Conservation (phyloP, 2,329 filamentous ascomycete species). For the Apiospora malaysiana region DNA sequence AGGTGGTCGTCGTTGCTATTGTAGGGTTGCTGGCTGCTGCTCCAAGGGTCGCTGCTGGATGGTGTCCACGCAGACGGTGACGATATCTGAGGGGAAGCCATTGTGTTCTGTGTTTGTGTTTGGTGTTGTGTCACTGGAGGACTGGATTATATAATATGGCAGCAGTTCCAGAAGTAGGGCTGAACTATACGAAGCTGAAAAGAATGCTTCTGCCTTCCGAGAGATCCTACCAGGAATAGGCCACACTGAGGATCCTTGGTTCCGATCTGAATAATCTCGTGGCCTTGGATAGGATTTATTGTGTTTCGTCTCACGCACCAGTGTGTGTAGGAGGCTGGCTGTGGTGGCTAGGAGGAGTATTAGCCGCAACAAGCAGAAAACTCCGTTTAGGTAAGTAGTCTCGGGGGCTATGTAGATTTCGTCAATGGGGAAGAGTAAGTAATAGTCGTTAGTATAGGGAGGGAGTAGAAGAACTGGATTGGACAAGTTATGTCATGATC, state of each 20-base stretch:
- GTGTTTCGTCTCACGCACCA: constrained; percentile 3
- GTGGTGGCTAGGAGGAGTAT: background rate
- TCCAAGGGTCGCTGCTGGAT: constrained; percentile 11
- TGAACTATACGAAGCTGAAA: constrained; percentile 12
- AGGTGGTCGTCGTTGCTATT: background rate
- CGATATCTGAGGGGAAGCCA: constrained; percentile 15
- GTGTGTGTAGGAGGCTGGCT: background rate
- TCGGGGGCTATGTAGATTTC: background rate
- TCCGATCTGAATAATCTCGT: background rate
- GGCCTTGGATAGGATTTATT: background rate
- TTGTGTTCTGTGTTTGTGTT: background rate
- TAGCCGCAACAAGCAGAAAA: background rate
- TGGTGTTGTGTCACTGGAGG: background rate
- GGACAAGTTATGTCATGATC: background rate
- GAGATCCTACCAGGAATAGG: background rate
- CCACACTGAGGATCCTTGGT: background rate
- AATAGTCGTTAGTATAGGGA: background rate
- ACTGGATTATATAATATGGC: background rate
- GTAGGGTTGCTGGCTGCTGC: background rate
- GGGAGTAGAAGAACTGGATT: background rate
- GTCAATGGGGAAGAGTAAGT: background rate
- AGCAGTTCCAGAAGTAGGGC: background rate
- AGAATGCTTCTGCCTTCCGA: constrained; percentile 1
- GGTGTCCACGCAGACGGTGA: constrained; percentile 20
- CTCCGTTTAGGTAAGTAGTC: background rate